Percentiles rank a stretch among this genome's conserved stretches.
These are phyloP conservation scores for Blastocystis hominis DNA, from an alignment of 352 stramenopile species.

Conservation along the genomic window DNA sequence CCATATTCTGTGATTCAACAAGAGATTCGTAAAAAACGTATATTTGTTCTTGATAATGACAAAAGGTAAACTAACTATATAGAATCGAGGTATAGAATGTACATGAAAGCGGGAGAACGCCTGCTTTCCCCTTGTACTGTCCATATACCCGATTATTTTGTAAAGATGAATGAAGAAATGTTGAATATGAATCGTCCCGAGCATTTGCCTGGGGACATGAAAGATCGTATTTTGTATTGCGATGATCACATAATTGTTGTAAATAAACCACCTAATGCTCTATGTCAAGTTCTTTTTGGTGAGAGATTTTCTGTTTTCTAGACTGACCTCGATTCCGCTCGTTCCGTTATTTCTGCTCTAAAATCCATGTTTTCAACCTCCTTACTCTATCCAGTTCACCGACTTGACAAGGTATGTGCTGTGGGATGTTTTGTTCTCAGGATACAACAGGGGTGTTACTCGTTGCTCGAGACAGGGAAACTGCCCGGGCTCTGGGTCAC, in stretches of 20 bases:
- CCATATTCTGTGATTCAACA: conserved; percentile 26
- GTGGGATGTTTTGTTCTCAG: neutral
- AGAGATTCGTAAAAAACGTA: conserved; percentile 1
- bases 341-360: neutral
- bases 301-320: neutral
- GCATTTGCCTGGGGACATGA: neutral
- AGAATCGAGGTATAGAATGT: neutral
- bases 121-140: neutral
- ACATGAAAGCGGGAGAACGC: neutral
- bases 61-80: neutral
- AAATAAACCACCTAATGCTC: neutral
- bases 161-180: neutral
- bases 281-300: neutral
- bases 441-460: conserved; percentile 5
- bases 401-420: neutral
- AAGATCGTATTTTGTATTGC: neutral
- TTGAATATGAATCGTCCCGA: neutral
- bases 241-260: conserved; percentile 13
- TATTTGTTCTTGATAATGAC: neutral
- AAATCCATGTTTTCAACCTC: neutral
- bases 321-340: neutral
- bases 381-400: conserved; percentile 6
- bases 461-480: conserved; percentile 19
- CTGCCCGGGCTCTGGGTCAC: neutral
- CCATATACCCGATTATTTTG: conserved; percentile 29